Conservation (phyloP, 169 alveolate species). For the Theileria orientalis region DNA sequence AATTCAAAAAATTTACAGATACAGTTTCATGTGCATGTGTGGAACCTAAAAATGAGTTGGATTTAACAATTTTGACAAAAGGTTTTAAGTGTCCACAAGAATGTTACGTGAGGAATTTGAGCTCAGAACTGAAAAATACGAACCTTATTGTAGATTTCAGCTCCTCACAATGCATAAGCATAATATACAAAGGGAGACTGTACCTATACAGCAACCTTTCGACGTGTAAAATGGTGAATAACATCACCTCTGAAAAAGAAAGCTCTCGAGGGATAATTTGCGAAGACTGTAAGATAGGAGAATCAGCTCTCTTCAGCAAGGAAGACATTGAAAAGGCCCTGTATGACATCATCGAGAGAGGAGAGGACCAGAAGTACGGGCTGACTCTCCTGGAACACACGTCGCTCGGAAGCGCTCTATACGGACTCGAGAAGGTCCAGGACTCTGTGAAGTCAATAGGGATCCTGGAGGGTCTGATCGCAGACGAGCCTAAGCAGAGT, state of each 20-base stretch:
- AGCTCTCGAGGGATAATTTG: not conserved
- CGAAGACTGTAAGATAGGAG: constrained; percentile 13
- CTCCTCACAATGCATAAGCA: constrained; percentile 17
- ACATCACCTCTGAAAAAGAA: not conserved
- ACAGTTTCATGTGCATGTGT: constrained; percentile 32
- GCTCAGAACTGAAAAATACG: not conserved
- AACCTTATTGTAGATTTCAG: constrained; percentile 15
- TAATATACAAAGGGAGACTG: constrained; percentile 7
- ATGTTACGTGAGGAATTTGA: not conserved
- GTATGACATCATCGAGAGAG: constrained; percentile 28
- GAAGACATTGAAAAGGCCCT: constrained; percentile 20
- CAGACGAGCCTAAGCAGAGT: not conserved
- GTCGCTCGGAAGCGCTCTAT: not conserved
- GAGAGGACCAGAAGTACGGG: constrained; percentile 36
- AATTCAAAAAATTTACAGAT: constrained; percentile 13
- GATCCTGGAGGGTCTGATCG: constrained; percentile 48
- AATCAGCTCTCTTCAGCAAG: not conserved
- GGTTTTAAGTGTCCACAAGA: not conserved
- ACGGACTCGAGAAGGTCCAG: constrained; percentile 33
- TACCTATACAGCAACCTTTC: constrained; percentile 19
- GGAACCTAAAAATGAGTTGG: not conserved
- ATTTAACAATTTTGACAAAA: not conserved
- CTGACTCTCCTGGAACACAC: constrained; percentile 46
- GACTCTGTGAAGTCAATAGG: constrained; percentile 46
- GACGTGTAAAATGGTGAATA: not conserved